Evolutionary conservation across 2,329 filamentous ascomycete species (phyloP), one percentile per base, ranked within the genome.

Genomic region (Venturia aucupariae): DNA sequence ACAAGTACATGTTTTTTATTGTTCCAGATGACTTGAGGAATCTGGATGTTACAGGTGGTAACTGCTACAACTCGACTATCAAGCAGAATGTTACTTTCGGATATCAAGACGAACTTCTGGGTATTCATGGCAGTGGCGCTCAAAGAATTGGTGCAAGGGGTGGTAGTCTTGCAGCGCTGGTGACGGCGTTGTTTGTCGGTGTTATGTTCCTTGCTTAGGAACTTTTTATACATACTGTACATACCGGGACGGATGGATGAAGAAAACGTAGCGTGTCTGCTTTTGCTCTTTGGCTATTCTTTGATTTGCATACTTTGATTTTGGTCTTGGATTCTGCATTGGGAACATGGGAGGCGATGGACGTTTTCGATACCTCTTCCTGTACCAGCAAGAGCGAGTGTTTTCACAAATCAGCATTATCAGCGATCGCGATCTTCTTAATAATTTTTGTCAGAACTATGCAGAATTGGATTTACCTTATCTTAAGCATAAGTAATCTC

Each of bases 1-100:
- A 79, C 39, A 82, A 78, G 68, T 92, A 90, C 76, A 92, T 92
- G 89, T 92, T 93, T 77, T 92, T 93, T 79, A 77, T 81, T 19
- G 81, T 87, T 22, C 82, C 89, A 0, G 85, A 91, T 72, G 89
- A 92, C 69, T 74, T 92, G 44, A 80, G 70, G 7, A 80, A 81
- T 3, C 74, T 90, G 66, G 87, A 92, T 69, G 85, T 92, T 66
- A 80, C 77, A 2, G 84, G 83, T 55, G 89, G 88, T 0, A 79
- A 87, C 65, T 92, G 89, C 72, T 80, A 84, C 69, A 92, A 91
- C 69, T 69, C 75, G 38, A 81, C 79, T 0, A 81, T 92, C 6
- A 73, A 77, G 44, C 88, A 92, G 73, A 90, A 91, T 67, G 78
- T 92, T 51, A 90, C 88, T 0, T 92, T 90, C 70, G 80, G 70